A percentile compares a stretch with the other conserved stretches of the same genome.
These are phyloP conservation scores for Xerocomus cyaneibrunnescens DNA, from an alignment of 1,284 basidiomycete genomes.

Conservation along the genomic window DNA sequence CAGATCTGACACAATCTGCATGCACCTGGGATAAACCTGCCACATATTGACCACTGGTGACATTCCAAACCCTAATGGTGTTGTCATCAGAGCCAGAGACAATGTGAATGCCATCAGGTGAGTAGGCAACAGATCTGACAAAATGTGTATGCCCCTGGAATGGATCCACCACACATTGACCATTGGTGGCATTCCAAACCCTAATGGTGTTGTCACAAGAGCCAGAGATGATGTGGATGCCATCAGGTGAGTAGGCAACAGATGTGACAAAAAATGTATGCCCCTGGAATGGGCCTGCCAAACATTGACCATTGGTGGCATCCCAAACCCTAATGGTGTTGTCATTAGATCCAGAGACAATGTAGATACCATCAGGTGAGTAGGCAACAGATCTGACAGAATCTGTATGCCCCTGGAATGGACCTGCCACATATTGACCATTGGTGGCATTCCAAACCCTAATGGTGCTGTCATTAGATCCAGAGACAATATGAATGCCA, in stretches of 20 bases:
- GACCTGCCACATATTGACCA: slow-evolving; percentile 5
- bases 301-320: slow-evolving; percentile 9
- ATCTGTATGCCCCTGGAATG: slow-evolving; percentile 5
- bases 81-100: too few species aligned
- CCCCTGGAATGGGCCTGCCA: background rate
- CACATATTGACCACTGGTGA: too few species aligned
- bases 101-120: too few species aligned
- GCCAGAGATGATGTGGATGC: slow-evolving; percentile 12
- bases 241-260: slow-evolving; percentile 18
- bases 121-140: slow-evolving; percentile 10
- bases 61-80: too few species aligned
- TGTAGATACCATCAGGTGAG: slow-evolving; percentile 6
- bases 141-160: slow-evolving; percentile 3
- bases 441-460: slow-evolving; percentile 15
- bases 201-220: slow-evolving; percentile 11
- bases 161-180: slow-evolving; percentile 2
- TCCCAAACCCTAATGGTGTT: slow-evolving; percentile 16
- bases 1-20: too few species aligned
- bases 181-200: slow-evolving; percentile 16
- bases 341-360: slow-evolving; percentile 18
- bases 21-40: too few species aligned
- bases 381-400: slow-evolving; percentile 9
- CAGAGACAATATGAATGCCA: slow-evolving; percentile 20
- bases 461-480: slow-evolving; percentile 6
- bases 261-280: background rate